phyloP scores from a whole-genome alignment of 2,329 filamentous ascomycete genomes.

The Pseudogymnoascus sp. region DNA sequence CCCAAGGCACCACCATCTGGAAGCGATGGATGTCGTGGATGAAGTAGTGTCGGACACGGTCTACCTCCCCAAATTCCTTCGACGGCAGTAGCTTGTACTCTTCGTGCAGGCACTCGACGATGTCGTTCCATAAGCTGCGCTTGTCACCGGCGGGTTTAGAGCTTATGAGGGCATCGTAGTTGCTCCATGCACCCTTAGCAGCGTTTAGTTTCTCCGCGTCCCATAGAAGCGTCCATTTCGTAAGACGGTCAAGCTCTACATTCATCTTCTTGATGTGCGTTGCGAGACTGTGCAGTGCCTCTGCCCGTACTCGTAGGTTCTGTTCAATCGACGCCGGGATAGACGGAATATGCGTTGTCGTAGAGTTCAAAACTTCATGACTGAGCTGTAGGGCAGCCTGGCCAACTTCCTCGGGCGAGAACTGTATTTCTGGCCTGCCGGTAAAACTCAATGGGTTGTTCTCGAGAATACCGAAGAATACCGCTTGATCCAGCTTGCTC shows the following conservation, averaged over 20 bases:
- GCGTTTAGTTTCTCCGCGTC: conserved; percentile 86
- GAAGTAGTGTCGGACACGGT: conserved; percentile 81
- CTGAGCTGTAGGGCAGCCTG: conserved; percentile 73
- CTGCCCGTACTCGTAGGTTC: conserved; percentile 66
- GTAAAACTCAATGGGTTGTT: conserved; percentile 86
- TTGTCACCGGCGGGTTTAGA: conserved; percentile 53
- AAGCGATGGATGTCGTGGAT: conserved; percentile 66
- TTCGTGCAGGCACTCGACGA: conserved; percentile 70
- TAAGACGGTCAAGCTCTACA: conserved; percentile 56
- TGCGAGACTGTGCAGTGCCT: conserved; percentile 69
- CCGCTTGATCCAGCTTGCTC: conserved; percentile 86
- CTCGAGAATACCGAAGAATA: conserved; percentile 79
- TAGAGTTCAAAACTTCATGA: conserved; percentile 71
- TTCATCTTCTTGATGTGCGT: conserved; percentile 61
- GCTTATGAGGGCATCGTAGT: conserved; percentile 63
- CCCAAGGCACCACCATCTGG: conserved; percentile 71
- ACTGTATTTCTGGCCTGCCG: conserved; percentile 57
- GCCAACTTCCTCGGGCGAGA: conserved; percentile 63
- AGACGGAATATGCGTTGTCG: conserved; percentile 65
- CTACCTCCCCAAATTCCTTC: conserved; percentile 60
- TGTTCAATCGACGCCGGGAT: conserved; percentile 71
- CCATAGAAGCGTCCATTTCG: conserved; percentile 76
- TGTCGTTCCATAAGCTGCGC: conserved; percentile 64
- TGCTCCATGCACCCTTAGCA: conserved; percentile 70
- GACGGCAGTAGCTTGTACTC: conserved; percentile 65